Conservation (phyloP, 805 yeast genomes). For the Scheffersomyces ergatensis region DNA sequence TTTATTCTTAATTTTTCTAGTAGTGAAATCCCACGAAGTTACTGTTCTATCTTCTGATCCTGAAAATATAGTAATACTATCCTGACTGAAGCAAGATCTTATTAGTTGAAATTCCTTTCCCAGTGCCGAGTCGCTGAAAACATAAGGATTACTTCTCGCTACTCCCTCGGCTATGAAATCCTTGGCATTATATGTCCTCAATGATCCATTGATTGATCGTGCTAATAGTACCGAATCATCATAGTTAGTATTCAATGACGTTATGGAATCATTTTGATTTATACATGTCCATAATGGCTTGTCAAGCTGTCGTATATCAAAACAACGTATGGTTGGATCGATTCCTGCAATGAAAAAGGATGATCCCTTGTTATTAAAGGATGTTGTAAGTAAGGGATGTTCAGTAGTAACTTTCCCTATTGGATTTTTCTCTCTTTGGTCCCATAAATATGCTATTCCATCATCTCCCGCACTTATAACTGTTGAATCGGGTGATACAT, state of each 20-base stretch:
- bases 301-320: constrained; percentile 50
- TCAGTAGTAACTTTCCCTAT: constrained; percentile 40
- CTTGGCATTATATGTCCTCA: constrained; percentile 54
- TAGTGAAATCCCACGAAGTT: constrained; percentile 58
- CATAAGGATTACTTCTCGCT: constrained; percentile 41
- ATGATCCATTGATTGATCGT: constrained; percentile 54
- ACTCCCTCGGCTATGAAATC: constrained; percentile 37
- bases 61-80: constrained; percentile 41
- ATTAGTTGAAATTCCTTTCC: constrained; percentile 51
- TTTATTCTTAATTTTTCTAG: constrained; percentile 47
- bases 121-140: constrained; percentile 58
- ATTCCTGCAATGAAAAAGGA: constrained; percentile 61
- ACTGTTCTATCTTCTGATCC: constrained; percentile 58
- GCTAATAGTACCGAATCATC: constrained; percentile 49
- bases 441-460: constrained; percentile 64
- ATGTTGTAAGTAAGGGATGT: constrained; percentile 57
- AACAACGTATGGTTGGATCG: constrained; percentile 60
- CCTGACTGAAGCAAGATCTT: constrained; percentile 46
- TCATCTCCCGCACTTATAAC: constrained; percentile 64
- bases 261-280: constrained; percentile 49
- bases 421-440: constrained; percentile 50
- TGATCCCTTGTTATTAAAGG: constrained; percentile 34
- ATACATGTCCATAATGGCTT: constrained; percentile 45
- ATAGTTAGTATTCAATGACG: constrained; percentile 49
- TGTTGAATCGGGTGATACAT: constrained; percentile 19